Conservation (phyloP, 345 rosid genomes). For the Lepidium africanum region DNA sequence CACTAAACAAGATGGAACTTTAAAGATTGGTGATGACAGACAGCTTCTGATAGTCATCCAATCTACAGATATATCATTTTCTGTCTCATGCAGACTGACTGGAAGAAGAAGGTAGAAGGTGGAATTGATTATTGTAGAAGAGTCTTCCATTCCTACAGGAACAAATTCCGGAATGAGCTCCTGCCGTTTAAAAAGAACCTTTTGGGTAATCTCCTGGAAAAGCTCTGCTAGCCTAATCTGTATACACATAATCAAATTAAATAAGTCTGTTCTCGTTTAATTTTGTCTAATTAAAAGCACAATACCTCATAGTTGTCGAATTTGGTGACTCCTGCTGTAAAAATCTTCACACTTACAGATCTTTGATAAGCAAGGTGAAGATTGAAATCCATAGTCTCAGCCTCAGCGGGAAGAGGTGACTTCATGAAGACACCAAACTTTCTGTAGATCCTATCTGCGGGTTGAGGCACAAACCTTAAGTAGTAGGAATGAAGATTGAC, state of each 20-base stretch:
- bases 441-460: slow-evolving; percentile 65
- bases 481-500: slow-evolving; percentile 45
- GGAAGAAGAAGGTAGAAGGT: slow-evolving; percentile 87
- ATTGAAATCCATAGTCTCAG: slow-evolving; percentile 61
- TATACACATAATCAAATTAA: slow-evolving; percentile 8
- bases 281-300: background rate
- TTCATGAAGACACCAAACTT: slow-evolving; percentile 73
- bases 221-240: slow-evolving; percentile 60
- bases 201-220: slow-evolving; percentile 78
- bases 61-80: slow-evolving; percentile 38
- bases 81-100: slow-evolving; percentile 27
- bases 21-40: slow-evolving; percentile 70
- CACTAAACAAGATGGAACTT: slow-evolving; percentile 28
- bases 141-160: slow-evolving; percentile 41
- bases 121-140: slow-evolving; percentile 33
- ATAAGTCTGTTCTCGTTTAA: background rate
- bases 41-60: slow-evolving; percentile 63
- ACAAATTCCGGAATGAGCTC: slow-evolving; percentile 48
- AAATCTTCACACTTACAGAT: slow-evolving; percentile 56
- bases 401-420: slow-evolving; percentile 72
- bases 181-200: slow-evolving; percentile 58
- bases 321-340: slow-evolving; percentile 34
- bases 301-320: slow-evolving; percentile 59
- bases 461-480: slow-evolving; percentile 59
- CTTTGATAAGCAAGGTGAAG: slow-evolving; percentile 87